Conservation (phyloP, 2,329 filamentous ascomycete species). For the Penicillium crustosum region DNA sequence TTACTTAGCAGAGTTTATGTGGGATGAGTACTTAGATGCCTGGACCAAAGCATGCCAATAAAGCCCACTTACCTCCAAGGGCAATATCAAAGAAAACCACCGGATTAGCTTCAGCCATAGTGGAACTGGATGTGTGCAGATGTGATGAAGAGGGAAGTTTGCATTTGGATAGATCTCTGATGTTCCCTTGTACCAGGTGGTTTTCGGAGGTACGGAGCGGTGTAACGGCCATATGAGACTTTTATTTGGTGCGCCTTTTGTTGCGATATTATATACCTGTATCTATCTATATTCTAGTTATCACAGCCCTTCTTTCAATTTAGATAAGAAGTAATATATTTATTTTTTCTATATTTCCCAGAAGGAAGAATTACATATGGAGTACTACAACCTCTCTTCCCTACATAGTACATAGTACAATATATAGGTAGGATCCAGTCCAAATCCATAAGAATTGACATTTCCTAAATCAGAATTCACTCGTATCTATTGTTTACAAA, state of each 20-base stretch:
- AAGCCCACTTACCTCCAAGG: constrained; percentile 44
- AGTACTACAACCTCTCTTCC: neutral
- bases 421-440: too few relatives aligned
- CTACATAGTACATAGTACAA: too few relatives aligned
- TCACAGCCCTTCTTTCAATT: neutral
- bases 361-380: neutral
- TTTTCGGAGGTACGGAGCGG: neutral
- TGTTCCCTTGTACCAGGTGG: neutral
- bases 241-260: neutral
- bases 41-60: neutral
- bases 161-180: neutral
- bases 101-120: constrained; percentile 34
- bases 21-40: neutral
- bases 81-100: constrained; percentile 53
- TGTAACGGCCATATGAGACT: neutral
- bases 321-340: neutral
- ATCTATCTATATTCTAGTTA: neutral
- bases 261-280: neutral
- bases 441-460: too few relatives aligned
- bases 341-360: neutral
- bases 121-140: neutral
- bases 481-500: too few relatives aligned
- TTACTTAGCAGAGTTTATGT: neutral
- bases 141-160: neutral
- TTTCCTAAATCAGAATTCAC: too few relatives aligned